Evolutionary conservation across 495 filamentous ascomycete genomes (phyloP).

Genomic region (Geopyxis carbonaria): DNA sequence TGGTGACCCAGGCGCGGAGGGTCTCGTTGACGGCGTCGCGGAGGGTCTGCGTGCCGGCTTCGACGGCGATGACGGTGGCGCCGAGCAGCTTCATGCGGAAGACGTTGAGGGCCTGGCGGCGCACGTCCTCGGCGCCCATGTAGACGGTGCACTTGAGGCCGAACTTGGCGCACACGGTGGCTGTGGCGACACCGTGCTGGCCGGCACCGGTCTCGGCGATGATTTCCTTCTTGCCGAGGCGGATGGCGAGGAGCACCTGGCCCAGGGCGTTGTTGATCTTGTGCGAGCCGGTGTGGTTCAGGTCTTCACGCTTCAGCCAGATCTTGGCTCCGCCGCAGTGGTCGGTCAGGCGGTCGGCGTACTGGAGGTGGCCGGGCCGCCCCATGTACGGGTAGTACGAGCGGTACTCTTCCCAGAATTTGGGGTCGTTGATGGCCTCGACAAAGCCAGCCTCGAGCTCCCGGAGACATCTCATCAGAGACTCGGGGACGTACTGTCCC

Average conservation of each 20-base stretch:
- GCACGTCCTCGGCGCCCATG: constrained; percentile 88
- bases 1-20: constrained; percentile 70
- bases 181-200: constrained; percentile 88
- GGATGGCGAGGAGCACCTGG: constrained; percentile 64
- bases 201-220: constrained; percentile 95
- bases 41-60: constrained; percentile 64
- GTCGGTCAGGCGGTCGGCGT: constrained; percentile 73
- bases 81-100: constrained; percentile 95
- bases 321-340: constrained; percentile 81
- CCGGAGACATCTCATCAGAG: constrained; percentile 86
- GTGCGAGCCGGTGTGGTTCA: constrained; percentile 75
- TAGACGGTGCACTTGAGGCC: constrained; percentile 90
- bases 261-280: constrained; percentile 97
- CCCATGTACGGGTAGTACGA: constrained; percentile 98
- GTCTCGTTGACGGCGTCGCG: constrained; percentile 96
- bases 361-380: constrained; percentile 75
- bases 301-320: constrained; percentile 87
- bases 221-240: constrained; percentile 79
- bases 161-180: constrained; percentile 91
- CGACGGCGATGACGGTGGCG: constrained; percentile 70
- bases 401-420: constrained; percentile 94
- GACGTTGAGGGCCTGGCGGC: constrained; percentile 84
- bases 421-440: constrained; percentile 60
- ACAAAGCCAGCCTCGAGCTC: constrained; percentile 90
- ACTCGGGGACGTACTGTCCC: constrained; percentile 97